A percentile compares a stretch with the other conserved stretches of the same genome.
These are phyloP conservation scores for Eimeria sp. DNA, from an alignment of 169 alveolate species.

Conservation along the genomic window DNA sequence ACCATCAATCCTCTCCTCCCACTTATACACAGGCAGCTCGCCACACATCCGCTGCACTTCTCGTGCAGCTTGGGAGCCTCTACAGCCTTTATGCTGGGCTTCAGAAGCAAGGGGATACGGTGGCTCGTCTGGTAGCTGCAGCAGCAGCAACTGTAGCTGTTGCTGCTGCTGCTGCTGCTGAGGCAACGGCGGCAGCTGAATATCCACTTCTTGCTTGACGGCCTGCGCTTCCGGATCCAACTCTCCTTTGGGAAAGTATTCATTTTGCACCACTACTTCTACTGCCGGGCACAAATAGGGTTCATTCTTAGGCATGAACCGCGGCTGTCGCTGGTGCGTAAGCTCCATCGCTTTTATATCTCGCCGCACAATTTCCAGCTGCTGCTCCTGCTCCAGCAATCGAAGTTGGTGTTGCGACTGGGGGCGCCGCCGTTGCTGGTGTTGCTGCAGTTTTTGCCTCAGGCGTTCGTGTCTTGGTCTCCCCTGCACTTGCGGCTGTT, in stretches of 20 bases:
- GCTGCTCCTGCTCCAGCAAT: constrained; percentile 42
- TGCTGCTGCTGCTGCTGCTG: constrained; percentile 42
- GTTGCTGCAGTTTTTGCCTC: constrained; percentile 23
- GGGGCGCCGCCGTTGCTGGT: neutral
- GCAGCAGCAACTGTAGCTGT: constrained; percentile 21
- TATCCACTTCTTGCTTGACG: neutral
- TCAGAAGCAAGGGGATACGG: neutral
- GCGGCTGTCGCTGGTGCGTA: neutral
- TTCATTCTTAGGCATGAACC: neutral
- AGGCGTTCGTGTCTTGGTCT: neutral
- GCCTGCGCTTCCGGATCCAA: neutral
- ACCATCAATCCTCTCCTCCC: neutral
- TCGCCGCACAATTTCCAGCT: constrained; percentile 14
- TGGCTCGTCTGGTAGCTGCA: constrained; percentile 6
- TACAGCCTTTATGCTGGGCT: neutral
- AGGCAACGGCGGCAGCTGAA: neutral
- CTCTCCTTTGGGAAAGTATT: neutral
- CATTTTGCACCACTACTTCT: constrained; percentile 2
- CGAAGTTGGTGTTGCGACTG: constrained; percentile 3
- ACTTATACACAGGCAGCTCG: neutral
- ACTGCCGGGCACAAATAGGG: constrained; percentile 2
- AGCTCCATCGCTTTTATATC: neutral
- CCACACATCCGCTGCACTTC: neutral
- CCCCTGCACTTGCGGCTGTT: constrained; percentile 10
- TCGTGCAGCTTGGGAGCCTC: neutral